A percentile compares a stretch with the other conserved stretches of the same genome.
Conservation (phyloP, 768 basidiomycete species). For the Tricholoma sp. region DNA sequence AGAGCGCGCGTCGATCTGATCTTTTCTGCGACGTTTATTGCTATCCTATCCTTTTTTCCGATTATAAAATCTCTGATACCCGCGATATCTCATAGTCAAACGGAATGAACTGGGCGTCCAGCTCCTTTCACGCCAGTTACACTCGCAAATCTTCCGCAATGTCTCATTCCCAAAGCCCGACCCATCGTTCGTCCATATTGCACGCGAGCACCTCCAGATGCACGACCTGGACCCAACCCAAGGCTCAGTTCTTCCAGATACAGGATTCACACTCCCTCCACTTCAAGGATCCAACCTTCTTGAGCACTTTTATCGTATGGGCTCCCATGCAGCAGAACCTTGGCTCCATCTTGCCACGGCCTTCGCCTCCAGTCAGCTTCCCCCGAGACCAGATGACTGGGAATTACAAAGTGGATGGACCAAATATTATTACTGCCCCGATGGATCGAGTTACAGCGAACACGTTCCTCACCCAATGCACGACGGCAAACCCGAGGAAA, state of each 20-base stretch:
- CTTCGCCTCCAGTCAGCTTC: conserved; percentile 49
- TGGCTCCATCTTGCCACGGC: conserved; percentile 67
- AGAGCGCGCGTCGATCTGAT: not conserved
- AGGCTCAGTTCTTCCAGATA: conserved; percentile 77
- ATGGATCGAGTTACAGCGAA: conserved; percentile 77
- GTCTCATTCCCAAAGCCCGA: conserved; percentile 60
- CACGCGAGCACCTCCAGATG: conserved; percentile 72
- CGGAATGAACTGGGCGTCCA: conserved; percentile 93
- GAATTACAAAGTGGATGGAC: conserved; percentile 80
- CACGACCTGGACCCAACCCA: conserved; percentile 79
- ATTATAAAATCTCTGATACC: not conserved
- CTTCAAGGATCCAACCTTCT: conserved; percentile 78
- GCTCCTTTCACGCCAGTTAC: conserved; percentile 76
- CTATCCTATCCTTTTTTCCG: not conserved
- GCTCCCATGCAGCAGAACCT: conserved; percentile 62
- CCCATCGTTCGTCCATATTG: conserved; percentile 61
- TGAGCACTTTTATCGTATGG: conserved; percentile 87
- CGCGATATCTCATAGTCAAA: conserved; percentile 37
- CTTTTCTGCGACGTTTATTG: not conserved
- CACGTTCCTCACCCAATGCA: conserved; percentile 64
- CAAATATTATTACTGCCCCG: conserved; percentile 63
- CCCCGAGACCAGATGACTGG: conserved; percentile 51
- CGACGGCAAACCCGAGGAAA: conserved; percentile 57
- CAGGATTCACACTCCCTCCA: conserved; percentile 74
- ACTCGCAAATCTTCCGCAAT: conserved; percentile 77